phyloP scores from a whole-genome alignment of 192 early-diverging fungal species.

The Coemansia biformis region DNA sequence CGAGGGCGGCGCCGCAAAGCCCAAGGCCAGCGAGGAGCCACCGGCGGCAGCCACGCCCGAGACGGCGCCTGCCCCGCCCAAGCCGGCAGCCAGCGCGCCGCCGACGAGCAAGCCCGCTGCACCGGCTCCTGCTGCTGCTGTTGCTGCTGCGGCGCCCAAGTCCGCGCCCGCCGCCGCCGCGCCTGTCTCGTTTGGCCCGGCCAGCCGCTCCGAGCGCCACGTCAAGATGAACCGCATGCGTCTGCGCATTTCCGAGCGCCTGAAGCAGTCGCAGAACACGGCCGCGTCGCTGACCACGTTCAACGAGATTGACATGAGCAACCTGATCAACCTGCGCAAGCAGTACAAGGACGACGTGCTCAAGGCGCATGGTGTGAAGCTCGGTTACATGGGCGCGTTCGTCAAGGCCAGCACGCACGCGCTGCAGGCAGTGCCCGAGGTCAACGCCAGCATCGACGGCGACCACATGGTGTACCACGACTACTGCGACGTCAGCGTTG shows the following conservation, averaged over 20 bases:
- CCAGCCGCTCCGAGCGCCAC: slow-evolving; percentile 38
- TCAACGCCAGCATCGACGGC: slow-evolving; percentile 94
- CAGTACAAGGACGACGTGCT: slow-evolving; percentile 91
- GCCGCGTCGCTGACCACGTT: slow-evolving; percentile 98
- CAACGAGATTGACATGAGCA: slow-evolving; percentile 99
- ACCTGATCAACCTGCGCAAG: slow-evolving; percentile 84
- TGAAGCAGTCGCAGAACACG: slow-evolving; percentile 96
- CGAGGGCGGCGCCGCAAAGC: slow-evolving; percentile 45
- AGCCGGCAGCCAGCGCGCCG: slow-evolving; percentile 24
- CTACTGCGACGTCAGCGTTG: slow-evolving; percentile 92
- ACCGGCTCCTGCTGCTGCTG: not conserved
- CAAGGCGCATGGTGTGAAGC: slow-evolving; percentile 92
- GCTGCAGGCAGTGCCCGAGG: slow-evolving; percentile 83
- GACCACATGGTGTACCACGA: slow-evolving; percentile 88
- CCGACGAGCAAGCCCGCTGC: slow-evolving; percentile 22
- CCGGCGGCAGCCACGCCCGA: slow-evolving; percentile 31
- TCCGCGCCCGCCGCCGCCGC: slow-evolving; percentile 5
- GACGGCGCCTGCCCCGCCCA: slow-evolving; percentile 17
- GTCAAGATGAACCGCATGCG: slow-evolving; percentile 99
- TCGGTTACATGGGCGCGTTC: slow-evolving; percentile 98
- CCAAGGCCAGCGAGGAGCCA: slow-evolving; percentile 30
- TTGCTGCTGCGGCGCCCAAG: slow-evolving; percentile 7
- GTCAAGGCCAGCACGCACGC: slow-evolving; percentile 85
- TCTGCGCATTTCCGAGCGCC: slow-evolving; percentile 80
- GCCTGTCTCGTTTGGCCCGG: slow-evolving; percentile 24